Evolutionary conservation across 1,284 basidiomycete species (phyloP), one percentile per base, ranked within the genome.

Genomic region (Lentinula novae-zelandiae): DNA sequence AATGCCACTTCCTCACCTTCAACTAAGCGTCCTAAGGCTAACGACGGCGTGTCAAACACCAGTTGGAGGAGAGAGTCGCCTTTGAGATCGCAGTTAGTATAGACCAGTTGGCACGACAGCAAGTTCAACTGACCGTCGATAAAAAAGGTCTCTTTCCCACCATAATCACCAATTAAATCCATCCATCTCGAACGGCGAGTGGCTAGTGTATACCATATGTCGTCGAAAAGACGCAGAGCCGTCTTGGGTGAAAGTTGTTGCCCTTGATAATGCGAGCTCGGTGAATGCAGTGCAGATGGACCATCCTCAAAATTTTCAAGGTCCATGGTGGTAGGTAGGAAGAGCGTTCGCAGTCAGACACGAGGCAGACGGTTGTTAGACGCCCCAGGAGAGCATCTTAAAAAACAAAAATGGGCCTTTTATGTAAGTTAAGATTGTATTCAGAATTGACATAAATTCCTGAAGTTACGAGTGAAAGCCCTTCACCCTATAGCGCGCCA

Each of bases 131-230:
- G 66, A 83, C 87, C 87, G 69, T 89, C 85, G 58, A 89, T 74
- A 33, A 88, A 68, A 67, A 90, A 90, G n/a, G 78, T 76, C 67
- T 89, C 87, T 39, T 70, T 77, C 1, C 87, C 87, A 36, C 83
- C 87, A 67, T 86, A 89, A 68, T 89, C 87, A 12, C 86, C 86
- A 34, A 89, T 71, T 3, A 89, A 74, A 67, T 89, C 86, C 85
- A 89, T 87, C 80, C 83, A 85, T 33, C 60, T 39, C 9, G 60
- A 39, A 44, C 51, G n/a, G 5, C 51, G 13, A 17, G 51, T 20
- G 15, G 51, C 51, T 53, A n/a, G 51, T 9, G n/a, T 36, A n/a
- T 36, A 53, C 51, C 51, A 53, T 6, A 9, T 20, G 8, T 53
- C 51, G 34, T 53, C 51, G 3, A 53, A 9, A 5, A 53, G 10